Evolutionary conservation across 2,329 filamentous ascomycete genomes (phyloP), one percentile per base, ranked within the genome.

Genomic region (Orbilia ellipsospora): DNA sequence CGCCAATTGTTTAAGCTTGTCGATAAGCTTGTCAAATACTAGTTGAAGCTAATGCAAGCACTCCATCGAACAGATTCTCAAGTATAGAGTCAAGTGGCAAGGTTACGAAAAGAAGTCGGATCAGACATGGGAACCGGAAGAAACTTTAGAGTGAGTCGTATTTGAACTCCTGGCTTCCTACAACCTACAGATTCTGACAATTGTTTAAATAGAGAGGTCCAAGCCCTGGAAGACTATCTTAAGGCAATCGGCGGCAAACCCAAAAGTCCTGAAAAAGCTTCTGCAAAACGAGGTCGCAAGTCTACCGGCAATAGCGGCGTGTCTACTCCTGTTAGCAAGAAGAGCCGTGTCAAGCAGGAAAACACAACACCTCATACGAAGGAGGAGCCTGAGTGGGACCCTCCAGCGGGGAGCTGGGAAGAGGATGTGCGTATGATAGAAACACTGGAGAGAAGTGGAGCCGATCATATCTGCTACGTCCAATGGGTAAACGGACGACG

Each of bases 121-220:
- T 78, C 83, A 88, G 79, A 95, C 92, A 0, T 94, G 91, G 92
- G 92, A 95, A 80, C 89, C 90, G 0, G 89, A 92, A 79, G 88
- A 88, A 10, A 94, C 73, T 82, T 78, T 87, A 89, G 82, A 73
- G 85, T 78, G 12, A 66, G 66, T 28, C 15, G 55, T 5, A 52
- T 61, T 13, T 18, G 16, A 52, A 12, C 16, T 50, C 55, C 31
- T 10, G 10, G 31, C 31, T 48, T 44, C 48, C 18, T 20, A 52
- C 8, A 31, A 15, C 50, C 12, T 26, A 44, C 26, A 18, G 2
- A 12, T 12, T 20, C 73, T 70, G n/a, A 48, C 60, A 3, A 15
- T 50, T 15, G 42, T 23, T 40, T 6, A 36, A 36, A 50, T 1
- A 76, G 73, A 56, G 65, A 70, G 12, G 65, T 70, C 13, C 54